Base-by-base conservation (phyloP, 768 basidiomycete species). In the Pleurotus citrinopileatus region DNA sequence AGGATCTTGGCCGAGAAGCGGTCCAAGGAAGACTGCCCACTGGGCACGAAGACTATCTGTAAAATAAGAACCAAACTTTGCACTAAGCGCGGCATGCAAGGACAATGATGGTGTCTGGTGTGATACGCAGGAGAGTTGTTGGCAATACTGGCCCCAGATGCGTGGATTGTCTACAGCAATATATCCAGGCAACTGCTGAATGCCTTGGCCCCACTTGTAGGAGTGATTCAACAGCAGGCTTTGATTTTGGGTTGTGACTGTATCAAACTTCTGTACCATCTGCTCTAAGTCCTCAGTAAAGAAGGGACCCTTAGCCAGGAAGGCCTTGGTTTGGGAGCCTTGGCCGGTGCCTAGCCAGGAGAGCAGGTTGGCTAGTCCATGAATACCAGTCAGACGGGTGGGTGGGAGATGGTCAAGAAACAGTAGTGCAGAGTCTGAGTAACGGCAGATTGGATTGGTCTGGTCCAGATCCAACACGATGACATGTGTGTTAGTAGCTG, bases 361-460 rank as follows among this genome's bases (percentile, higher is more conserved):
- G n/a, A 47, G 29, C 17, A 47, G 23, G 27, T 47, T 47, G 27
- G 45, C n/a, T 28, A 47, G 19, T 17, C 45, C 45, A 28, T 27
- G 12, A 6, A 4, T 28, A 13, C 12, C 13, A 12, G 29, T 32
- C 5, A 47, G 45, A 10, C n/a, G n/a, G 6, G 2, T n/a, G 5
- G 45, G 45, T n/a, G 17, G n/a, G 10, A 47, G 15, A n/a, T 47
- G 45, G 26, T 47, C 23, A 26, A 7, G 45, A 47, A 47, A 47
- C 9, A 47, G 45, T 5, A 19, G 5, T 28, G 45, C 8, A 19
- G 45, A 47, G n/a, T 47, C 10, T 27, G 45, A 47, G 9, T 19
- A 27, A 13, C 23, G 45, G 19, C 27, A n/a, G 28, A 47, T 47
- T 13, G 45, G 45, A 47, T 28, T 32, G 29, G 29, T 28, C 23